Evolutionary conservation across 768 basidiomycete species (phyloP).

Genomic region (Rhizopogon rudus): DNA sequence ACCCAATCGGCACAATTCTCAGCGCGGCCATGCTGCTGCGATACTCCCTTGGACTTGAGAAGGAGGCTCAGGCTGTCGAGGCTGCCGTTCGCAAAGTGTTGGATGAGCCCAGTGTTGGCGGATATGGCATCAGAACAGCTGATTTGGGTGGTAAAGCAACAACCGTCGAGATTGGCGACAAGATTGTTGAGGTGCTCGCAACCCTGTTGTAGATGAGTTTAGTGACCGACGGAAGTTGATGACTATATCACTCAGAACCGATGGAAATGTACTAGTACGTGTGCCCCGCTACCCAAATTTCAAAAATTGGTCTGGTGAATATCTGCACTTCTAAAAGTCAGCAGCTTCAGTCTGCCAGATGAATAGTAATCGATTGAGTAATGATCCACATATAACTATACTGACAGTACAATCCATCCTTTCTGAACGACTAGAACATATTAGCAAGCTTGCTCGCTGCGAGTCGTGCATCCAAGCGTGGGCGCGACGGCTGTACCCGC

Average conservation of each 20-base stretch:
- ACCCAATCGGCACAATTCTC: conserved; percentile 93
- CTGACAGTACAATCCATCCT: neutral
- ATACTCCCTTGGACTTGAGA: conserved; percentile 89
- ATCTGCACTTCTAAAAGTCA: too few relatives aligned
- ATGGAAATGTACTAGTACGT: neutral
- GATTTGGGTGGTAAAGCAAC: conserved; percentile 79
- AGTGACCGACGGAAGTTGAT: neutral
- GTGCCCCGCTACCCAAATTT: neutral
- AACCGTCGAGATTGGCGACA: conserved; percentile 82
- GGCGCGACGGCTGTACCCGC: conserved; percentile 64
- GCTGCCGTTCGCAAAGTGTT: conserved; percentile 86
- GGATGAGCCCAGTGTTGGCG: conserved; percentile 64
- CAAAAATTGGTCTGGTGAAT: neutral
- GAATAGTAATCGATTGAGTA: neutral
- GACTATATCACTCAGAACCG: neutral
- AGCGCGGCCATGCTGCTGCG: conserved; percentile 90
- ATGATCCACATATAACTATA: neutral
- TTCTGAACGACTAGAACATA: conserved; percentile 52
- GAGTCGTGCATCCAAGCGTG: conserved; percentile 77
- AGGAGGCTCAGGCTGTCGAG: conserved; percentile 83
- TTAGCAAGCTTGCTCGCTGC: conserved; percentile 90
- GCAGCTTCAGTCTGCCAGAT: neutral
- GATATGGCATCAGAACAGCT: conserved; percentile 73
- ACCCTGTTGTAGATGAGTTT: conserved; percentile 37
- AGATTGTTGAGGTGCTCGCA: conserved; percentile 70